A percentile compares a stretch with the other conserved stretches of the same genome.
phyloP scores from a whole-genome alignment of 2,329 filamentous ascomycete genomes.

The Bipolaris oryzae region DNA sequence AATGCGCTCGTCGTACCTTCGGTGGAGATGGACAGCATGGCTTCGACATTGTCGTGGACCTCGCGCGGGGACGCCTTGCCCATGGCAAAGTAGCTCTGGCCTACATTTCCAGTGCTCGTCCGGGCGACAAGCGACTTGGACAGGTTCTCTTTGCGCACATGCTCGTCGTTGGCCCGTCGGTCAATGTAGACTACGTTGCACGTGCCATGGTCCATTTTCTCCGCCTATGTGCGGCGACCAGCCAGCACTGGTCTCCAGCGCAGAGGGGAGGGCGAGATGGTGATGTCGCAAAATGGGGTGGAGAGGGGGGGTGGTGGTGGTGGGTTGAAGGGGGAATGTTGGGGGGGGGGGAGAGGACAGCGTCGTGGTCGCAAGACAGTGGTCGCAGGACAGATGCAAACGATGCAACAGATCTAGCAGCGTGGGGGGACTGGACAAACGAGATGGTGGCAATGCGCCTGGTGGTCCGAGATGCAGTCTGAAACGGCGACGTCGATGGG shows the following conservation, averaged over 20 bases:
- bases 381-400: conserved; percentile 17
- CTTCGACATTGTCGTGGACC: conserved; percentile 48
- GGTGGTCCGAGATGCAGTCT: conserved; percentile 38
- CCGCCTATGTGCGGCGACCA: conserved; percentile 41
- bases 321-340: conserved; percentile 12
- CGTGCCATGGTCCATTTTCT: conserved; percentile 52
- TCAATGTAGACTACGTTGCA: conserved; percentile 55
- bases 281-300: conserved; percentile 29
- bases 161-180: conserved; percentile 50
- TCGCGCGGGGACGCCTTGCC: conserved; percentile 42
- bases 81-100: conserved; percentile 45
- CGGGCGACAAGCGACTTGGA: conserved; percentile 42
- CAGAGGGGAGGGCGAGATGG: conserved; percentile 31
- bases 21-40: conserved; percentile 50
- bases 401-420: conserved; percentile 17
- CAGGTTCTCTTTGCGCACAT: conserved; percentile 46
- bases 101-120: conserved; percentile 41
- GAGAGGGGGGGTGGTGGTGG: conserved; percentile 7
- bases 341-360: conserved; percentile 5
- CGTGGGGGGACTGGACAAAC: conserved; percentile 26
- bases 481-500: conserved; percentile 40
- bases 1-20: conserved; percentile 41
- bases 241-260: conserved; percentile 40
- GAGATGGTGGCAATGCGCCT: conserved; percentile 24
- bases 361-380: conserved; percentile 12